phyloP scores from a whole-genome alignment of 352 stramenopile genomes.

The Phytophthora tubulina region DNA sequence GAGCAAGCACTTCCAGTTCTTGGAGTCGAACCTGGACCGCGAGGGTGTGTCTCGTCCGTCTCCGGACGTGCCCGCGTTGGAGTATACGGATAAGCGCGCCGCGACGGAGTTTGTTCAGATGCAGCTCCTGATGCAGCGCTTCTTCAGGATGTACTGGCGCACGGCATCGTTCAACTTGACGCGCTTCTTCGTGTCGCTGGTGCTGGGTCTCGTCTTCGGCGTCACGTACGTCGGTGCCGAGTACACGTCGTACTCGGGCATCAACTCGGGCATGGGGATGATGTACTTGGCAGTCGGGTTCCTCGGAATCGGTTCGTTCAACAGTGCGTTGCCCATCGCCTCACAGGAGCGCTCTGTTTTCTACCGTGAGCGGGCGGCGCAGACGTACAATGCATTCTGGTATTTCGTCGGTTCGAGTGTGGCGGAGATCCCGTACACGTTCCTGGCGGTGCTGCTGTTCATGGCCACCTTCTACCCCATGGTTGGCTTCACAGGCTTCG shows the following conservation, averaged over 20 bases:
- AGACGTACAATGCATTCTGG: constrained; percentile 52
- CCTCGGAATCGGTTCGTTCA: constrained; percentile 69
- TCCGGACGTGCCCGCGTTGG: no score
- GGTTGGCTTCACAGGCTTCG: constrained; percentile 27
- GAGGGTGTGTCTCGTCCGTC: constrained; percentile 41
- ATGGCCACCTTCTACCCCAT: constrained; percentile 26
- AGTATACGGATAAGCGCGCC: no score
- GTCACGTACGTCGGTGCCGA: constrained; percentile 26
- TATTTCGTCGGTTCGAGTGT: constrained; percentile 27
- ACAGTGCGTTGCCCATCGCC: constrained; percentile 68
- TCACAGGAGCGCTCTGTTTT: constrained; percentile 80
- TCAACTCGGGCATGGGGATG: constrained; percentile 48
- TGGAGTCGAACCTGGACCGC: constrained; percentile 43
- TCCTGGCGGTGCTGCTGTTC: constrained; percentile 25
- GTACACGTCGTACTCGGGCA: constrained; percentile 33
- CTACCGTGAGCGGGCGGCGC: constrained; percentile 82
- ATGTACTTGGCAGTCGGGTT: constrained; percentile 72
- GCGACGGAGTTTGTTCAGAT: constrained; percentile 36
- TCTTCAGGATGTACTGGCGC: constrained; percentile 80
- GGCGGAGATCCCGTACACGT: constrained; percentile 59
- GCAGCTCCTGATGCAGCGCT: constrained; percentile 29
- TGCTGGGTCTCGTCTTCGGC: constrained; percentile 34
- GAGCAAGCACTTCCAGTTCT: constrained; percentile 34
- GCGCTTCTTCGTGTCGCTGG: constrained; percentile 50
- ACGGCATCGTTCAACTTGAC: constrained; percentile 41